Base-by-base conservation (phyloP, 495 filamentous ascomycete genomes). In the Aspergillus biplanus region DNA sequence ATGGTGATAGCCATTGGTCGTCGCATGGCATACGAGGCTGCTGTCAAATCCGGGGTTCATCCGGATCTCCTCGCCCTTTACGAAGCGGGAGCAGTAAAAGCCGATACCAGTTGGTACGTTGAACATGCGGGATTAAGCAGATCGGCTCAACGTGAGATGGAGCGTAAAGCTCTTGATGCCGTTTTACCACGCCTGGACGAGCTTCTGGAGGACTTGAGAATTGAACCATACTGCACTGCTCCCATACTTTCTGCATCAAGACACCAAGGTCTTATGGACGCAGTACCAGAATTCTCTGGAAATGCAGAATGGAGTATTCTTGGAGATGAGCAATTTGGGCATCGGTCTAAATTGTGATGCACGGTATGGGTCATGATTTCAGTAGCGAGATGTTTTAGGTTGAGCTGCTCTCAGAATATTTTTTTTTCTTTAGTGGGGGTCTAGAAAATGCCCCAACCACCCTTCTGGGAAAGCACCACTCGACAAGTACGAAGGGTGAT, bases 11-110 rank as follows among this genome's bases (percentile, higher is more conserved):
- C 75, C 0, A 72, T 75, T 11, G 76, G 73, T 0, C 62, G 71
- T 33, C 70, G 75, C 1, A 75, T 76, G 67, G 75, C 72, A 4
- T 68, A 69, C 31, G 71, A 75, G 58, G 75, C 74, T 11, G 61
- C 61, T 3, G 15, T 42, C 2, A 18, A 61, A n/a, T 57, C 55
- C 7, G 15, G 33, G n/a, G 47, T 76, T 2, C 59, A 71, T 21
- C 61, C 56, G 1, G 65, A 55, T 8, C 47, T 78, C 6, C n/a
- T 72, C 2, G 21, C 35, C 0, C 66, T 79, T 7, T 78, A 75
- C 55, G 63, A 73, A 52, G 60, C 60, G 0, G 71, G 59, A 4
- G 72, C 69, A 13, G 60, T 77, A 7, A 71, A 66, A 37, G 56
- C 60, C 5, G 73, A 75, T 54, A 49, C 72, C 11, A 69, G 71